Base-by-base conservation (phyloP, 2,329 filamentous ascomycete genomes). In the Pezicula neosporulosa region DNA sequence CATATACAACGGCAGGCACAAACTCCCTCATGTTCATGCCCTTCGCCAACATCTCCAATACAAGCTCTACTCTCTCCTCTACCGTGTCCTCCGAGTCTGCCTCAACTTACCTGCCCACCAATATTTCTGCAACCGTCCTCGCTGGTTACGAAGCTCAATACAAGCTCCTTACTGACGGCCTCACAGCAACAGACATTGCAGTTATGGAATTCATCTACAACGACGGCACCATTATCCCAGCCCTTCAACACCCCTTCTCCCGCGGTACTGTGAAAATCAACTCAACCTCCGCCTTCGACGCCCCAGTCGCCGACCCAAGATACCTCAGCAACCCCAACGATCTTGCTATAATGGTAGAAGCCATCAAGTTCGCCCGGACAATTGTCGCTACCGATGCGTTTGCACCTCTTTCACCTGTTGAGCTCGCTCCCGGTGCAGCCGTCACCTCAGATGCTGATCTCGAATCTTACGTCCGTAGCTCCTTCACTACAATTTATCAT, bases 401-500 rank as follows among this genome's bases (percentile, higher is more conserved):
- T 55, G 58, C 64, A 52, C 52, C 51, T 28, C 58, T 67, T 5
- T 52, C 52, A 28, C 62, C 67, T 21, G 60, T 62, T 2, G 67
- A 70, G 53, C 53, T 62, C 8, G 43, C 53, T 0, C 68, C 68
- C 1, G 68, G 68, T 7, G 42, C 52, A 19, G 21, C 42, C 51
- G 27, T 61, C 10, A 53, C 52, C 9, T 52, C 49, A 15, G 59
- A 64, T 53, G 57, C 56, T 9, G 56, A 58, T 6, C 37, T 65
- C 8, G 49, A 45, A 10, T 56, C 60, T 41, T 63, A 59, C 42
- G 64, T 61, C 49, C 38, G 57, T 27, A 59, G 44, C 39, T 58
- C 72, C 9, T 33, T 36, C 64, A 68, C 49, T 70, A 59, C 72
- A 2, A 68, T 73, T 42, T 73, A 70, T 51, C 51, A 54, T 24